Base-by-base conservation (phyloP, 2,329 filamentous ascomycete species). In the Monosporascus cannonballus region DNA sequence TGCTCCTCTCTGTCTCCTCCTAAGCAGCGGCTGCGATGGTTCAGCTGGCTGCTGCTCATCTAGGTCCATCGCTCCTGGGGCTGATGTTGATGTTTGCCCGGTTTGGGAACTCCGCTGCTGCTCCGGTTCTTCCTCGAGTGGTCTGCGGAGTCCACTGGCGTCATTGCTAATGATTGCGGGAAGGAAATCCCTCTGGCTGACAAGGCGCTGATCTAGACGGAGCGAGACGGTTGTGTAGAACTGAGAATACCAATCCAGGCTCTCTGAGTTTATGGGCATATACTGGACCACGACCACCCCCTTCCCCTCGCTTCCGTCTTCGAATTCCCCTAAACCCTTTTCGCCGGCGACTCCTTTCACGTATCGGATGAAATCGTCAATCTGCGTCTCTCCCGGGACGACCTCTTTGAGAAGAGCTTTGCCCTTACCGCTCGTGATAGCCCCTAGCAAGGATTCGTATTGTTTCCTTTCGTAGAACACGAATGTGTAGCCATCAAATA, bases 171-270 rank as follows among this genome's bases (percentile, higher is more conserved):
- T 72, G 46, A 99, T 94, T 1, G 89, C 89, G 67, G 96, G 90
- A 2, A 99, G 77, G 56, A 99, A 96, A 61, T 96, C 92, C 53
- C 87, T 91, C 64, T 96, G 91, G 60, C 93, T 85, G 50, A 96
- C 86, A 2, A 91, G 85, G 4, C 90, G 83, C 66, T 96, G 91
- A 55, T 91, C 86, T 14, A 95, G 78, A 46, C 83, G 76, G 20
- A 86, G 67, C 2, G 91, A 88, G 17, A 95, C 81, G 7, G 84
- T 73, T 5, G 78, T 85, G 58, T 86, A 79, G 59, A 96, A 85
- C 2, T 83, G 73, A 17, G 80, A 76, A 54, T 83, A 89, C 90
- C 89, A 96, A 9, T 80, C 74, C 51, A 76, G 63, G 39, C 76
- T 64, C 30, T 77, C 71, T 11, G 77, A 73, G 62, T 84, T 80